Evolutionary conservation across 148 eudicot genomes (phyloP).

Genomic region (Cornus controversa): DNA sequence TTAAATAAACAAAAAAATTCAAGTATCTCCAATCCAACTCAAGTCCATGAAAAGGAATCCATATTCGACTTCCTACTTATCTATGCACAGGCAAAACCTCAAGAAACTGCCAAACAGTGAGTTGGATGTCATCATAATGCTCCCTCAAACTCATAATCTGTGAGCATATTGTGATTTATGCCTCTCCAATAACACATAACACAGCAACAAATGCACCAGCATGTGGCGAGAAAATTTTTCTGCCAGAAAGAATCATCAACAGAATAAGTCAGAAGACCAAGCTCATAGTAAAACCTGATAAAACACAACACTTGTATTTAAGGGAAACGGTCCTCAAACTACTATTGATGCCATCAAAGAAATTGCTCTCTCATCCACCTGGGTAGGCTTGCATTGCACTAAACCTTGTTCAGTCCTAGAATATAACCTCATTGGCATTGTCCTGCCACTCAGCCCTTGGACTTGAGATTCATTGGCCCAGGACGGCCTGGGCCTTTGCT

Average conservation of each 20-base stretch:
- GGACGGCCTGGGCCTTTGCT: not conserved
- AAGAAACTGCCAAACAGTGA: too few species aligned
- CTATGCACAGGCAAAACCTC: too few species aligned
- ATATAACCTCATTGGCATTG: not conserved
- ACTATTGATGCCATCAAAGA: not conserved
- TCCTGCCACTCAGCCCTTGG: not conserved
- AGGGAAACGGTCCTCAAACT: not conserved
- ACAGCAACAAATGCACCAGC: too few species aligned
- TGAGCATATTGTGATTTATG: too few species aligned
- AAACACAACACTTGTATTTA: not conserved
- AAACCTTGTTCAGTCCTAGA: not conserved
- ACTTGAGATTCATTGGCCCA: not conserved
- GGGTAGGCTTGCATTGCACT: not conserved
- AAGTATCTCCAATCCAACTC: too few species aligned
- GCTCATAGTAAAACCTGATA: not conserved
- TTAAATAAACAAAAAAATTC: too few species aligned
- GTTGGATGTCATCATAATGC: too few species aligned
- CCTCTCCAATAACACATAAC: too few species aligned
- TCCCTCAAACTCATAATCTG: too few species aligned
- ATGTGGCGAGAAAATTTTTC: conserved; percentile 95
- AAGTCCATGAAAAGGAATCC: too few species aligned
- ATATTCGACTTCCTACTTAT: too few species aligned
- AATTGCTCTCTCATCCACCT: not conserved
- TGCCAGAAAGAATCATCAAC: conserved; percentile 27
- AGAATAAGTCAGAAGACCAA: conserved; percentile 8